Base-by-base conservation (phyloP, 371 early-diverging fungal genomes). In the Saksenaea vasiformis region DNA sequence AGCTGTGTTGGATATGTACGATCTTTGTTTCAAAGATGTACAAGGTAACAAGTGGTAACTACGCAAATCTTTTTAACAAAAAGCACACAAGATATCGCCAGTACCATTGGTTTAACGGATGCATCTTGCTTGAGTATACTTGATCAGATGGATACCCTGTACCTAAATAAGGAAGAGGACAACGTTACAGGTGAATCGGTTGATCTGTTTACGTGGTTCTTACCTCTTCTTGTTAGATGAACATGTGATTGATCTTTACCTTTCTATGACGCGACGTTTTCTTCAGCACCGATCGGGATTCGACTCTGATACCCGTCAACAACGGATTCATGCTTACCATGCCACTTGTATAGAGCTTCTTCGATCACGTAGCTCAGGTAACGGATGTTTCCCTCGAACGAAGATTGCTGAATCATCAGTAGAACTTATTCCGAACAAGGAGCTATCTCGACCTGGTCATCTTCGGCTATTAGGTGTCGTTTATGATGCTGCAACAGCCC, bases 1-100 rank as follows among this genome's bases (percentile, higher is more conserved):
- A 26, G 56, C 76, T 1, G 44, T 76, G 31, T 79, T 74, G 72
- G 63, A 70, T 13, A 67, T 72, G 41, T 69, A 65, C 54, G 47
- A 56, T 22, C 3, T 9, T 47, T 47, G 51, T 22, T 47, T 47
- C 24, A 22, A 22, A 7, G 11, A 47, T 22, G 22, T 10, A 1
- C 3, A 47, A 19, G 51, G 51, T 47, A 47, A 47, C 2, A 10
- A 22, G 22, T n/a, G 51, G 8, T 10, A 8, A 39, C 11, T 11
- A 39, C 3, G 11, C 5, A 39, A 2, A 39, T 11, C 15, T 1
- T 13, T 5, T 14, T 5, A 10, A 47, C 22, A 19, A 10, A 47
- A 19, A 0, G 24, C 22, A 47, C 8, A 10, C 4, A 19, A 27
- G 28, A 64, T 47, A 54, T 67, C 28, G 10, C 31, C 3, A 34